phyloP scores from a whole-genome alignment of 1,284 basidiomycete genomes.

The Cutaneotrichosporon cutaneum region DNA sequence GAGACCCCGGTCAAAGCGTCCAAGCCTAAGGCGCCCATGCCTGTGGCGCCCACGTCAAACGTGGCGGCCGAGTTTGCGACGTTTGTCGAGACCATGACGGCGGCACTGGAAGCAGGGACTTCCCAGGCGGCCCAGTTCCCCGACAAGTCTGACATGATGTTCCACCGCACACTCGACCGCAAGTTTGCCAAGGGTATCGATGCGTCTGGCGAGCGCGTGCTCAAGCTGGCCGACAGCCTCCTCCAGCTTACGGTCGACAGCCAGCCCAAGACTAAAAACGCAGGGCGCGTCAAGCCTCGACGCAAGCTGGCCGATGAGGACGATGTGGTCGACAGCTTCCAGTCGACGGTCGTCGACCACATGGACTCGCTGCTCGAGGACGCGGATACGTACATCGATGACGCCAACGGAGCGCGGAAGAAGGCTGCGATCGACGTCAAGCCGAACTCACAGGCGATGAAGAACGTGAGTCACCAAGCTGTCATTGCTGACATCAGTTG shows the following conservation, averaged over 20 bases:
- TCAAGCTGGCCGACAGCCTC: conserved; percentile 63
- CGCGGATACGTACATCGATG: conserved; percentile 78
- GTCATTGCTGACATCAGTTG: conserved; percentile 23
- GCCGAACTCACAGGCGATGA: conserved; percentile 14
- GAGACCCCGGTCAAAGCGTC: background rate
- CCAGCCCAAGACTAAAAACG: conserved; percentile 53
- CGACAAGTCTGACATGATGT: conserved; percentile 64
- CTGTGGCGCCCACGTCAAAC: conserved; percentile 20
- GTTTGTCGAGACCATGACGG: conserved; percentile 41
- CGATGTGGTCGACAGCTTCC: conserved; percentile 77
- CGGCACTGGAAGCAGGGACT: conserved; percentile 44
- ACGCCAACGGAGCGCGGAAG: conserved; percentile 69
- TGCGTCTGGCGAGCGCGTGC: conserved; percentile 32
- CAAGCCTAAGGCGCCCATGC: too few relatives aligned
- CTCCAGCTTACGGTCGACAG: conserved; percentile 59
- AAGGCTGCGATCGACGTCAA: conserved; percentile 53
- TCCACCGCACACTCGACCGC: conserved; percentile 79
- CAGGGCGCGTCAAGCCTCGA: conserved; percentile 22
- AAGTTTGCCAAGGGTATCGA: conserved; percentile 59
- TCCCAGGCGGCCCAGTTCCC: conserved; percentile 49
- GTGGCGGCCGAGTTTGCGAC: conserved; percentile 24
- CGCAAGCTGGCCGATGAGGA: conserved; percentile 63
- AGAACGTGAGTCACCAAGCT: conserved; percentile 7
- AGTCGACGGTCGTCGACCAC: conserved; percentile 68
- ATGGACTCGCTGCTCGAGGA: conserved; percentile 83